Evolutionary conservation across 148 eudicot species (phyloP).

Genomic region (Fagopyrum esculentum): DNA sequence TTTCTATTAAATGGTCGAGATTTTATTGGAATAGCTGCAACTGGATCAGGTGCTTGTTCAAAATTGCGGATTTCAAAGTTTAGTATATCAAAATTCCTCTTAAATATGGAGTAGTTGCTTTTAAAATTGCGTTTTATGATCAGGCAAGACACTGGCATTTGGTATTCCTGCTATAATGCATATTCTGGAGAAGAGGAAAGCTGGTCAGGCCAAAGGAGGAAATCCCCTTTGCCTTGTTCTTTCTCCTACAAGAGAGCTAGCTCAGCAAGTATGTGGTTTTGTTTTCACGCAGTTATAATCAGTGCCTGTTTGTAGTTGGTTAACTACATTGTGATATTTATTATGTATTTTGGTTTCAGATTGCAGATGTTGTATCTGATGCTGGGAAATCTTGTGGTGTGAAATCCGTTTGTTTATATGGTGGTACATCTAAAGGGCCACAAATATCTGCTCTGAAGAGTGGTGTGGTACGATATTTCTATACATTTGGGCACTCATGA

Average conservation of each 20-base stretch:
- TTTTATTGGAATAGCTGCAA: conserved; percentile 92
- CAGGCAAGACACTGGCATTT: conserved; percentile 95
- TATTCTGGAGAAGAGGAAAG: conserved; percentile 53
- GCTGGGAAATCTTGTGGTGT: conserved; percentile 83
- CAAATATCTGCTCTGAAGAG: conserved; percentile 69
- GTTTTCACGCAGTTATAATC: not conserved
- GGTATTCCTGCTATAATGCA: conserved; percentile 95
- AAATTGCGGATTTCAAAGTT: not conserved
- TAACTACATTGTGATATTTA: not conserved
- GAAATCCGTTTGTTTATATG: conserved; percentile 68
- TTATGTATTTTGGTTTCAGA: conserved; percentile 36
- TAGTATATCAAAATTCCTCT: not conserved
- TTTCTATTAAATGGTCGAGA: conserved; percentile 71
- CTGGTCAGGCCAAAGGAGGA: conserved; percentile 31
- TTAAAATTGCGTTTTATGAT: conserved; percentile 11
- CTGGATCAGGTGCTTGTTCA: conserved; percentile 74
- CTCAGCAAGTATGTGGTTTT: conserved; percentile 69
- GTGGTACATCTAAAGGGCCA: conserved; percentile 93
- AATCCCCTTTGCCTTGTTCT: conserved; percentile 84
- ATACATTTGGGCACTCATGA: not conserved
- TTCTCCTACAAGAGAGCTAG: conserved; percentile 97
- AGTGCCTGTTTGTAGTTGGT: not conserved
- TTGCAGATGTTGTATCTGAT: conserved; percentile 74
- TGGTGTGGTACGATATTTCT: conserved; percentile 67
- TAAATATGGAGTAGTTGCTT: not conserved